These are phyloP conservation scores for Sonneratia caseolaris DNA, from an alignment of 345 rosid genomes.

Conservation along the genomic window DNA sequence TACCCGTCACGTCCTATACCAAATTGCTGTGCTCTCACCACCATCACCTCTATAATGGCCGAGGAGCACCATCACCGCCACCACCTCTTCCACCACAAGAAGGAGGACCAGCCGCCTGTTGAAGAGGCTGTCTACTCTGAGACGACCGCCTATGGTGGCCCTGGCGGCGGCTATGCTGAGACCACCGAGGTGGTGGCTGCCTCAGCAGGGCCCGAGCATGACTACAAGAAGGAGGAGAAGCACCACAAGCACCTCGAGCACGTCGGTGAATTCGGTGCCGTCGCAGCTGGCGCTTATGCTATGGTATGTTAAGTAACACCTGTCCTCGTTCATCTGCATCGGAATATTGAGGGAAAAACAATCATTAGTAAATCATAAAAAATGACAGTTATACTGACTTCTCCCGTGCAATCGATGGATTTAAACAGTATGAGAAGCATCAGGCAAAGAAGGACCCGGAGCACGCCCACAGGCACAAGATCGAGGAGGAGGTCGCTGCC, in stretches of 20 bases:
- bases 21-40: neutral
- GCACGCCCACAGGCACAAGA: conserved; percentile 50
- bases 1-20: neutral
- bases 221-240: conserved; percentile 47
- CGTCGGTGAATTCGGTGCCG: conserved; percentile 31
- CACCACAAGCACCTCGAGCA: conserved; percentile 54
- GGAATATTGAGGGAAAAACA: neutral
- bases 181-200: neutral
- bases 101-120: conserved; percentile 22
- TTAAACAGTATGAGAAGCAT: conserved; percentile 39
- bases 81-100: conserved; percentile 39
- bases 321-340: neutral
- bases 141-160: conserved; percentile 8
- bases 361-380: too few relatives aligned
- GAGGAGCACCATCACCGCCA: conserved; percentile 38
- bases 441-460: conserved; percentile 44
- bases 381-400: too few relatives aligned
- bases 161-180: conserved; percentile 6
- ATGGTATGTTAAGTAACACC: conserved; percentile 20
- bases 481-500: conserved; percentile 43
- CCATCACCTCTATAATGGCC: conserved; percentile 20
- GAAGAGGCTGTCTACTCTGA: conserved; percentile 16
- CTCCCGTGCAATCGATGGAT: neutral
- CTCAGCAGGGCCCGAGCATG: conserved; percentile 10
- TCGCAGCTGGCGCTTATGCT: conserved; percentile 41